A percentile compares a stretch with the other conserved stretches of the same genome.
Evolutionary conservation across 23 red algal species (phyloP).

Genomic region (Gracilaria gracilis): DNA sequence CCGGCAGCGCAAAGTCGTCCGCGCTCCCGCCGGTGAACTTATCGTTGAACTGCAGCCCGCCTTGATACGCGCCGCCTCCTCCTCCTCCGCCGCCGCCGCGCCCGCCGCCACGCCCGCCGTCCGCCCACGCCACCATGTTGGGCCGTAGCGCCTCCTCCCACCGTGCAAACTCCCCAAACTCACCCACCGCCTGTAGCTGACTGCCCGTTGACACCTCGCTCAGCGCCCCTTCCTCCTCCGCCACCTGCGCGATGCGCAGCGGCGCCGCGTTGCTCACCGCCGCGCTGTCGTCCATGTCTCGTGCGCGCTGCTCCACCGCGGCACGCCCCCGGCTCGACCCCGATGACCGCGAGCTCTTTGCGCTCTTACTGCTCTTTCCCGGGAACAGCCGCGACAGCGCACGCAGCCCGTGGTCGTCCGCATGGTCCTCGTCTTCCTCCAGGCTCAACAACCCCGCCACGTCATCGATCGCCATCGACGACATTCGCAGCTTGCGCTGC

Average conservation of each 20-base stretch:
- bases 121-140: constrained; percentile 10
- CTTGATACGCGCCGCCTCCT: constrained; percentile 4
- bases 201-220: constrained; percentile 49
- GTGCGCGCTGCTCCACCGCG: not conserved
- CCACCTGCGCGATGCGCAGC: constrained; percentile 39
- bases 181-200: constrained; percentile 12
- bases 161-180: constrained; percentile 32
- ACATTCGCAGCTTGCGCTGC: constrained; percentile 73
- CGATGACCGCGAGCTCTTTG: constrained; percentile 44
- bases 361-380: constrained; percentile 44
- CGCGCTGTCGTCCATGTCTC: constrained; percentile 55
- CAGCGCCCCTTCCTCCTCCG: constrained; percentile 35
- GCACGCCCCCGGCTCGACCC: constrained; percentile 25
- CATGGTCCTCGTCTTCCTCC: constrained; percentile 70
- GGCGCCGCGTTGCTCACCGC: constrained; percentile 69
- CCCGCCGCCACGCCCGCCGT: not conserved
- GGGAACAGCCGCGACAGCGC: constrained; percentile 72
- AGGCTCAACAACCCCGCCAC: constrained; percentile 61
- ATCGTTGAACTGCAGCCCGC: constrained; percentile 53
- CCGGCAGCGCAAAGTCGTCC: constrained; percentile 58
- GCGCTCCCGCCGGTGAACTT: constrained; percentile 41
- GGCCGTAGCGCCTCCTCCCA: constrained; percentile 10
- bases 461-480: constrained; percentile 80
- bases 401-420: constrained; percentile 41
- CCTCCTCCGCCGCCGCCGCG: constrained; percentile 4